phyloP scores from a whole-genome alignment of 208 protist genomes.

The Crithidia fasciculata region DNA sequence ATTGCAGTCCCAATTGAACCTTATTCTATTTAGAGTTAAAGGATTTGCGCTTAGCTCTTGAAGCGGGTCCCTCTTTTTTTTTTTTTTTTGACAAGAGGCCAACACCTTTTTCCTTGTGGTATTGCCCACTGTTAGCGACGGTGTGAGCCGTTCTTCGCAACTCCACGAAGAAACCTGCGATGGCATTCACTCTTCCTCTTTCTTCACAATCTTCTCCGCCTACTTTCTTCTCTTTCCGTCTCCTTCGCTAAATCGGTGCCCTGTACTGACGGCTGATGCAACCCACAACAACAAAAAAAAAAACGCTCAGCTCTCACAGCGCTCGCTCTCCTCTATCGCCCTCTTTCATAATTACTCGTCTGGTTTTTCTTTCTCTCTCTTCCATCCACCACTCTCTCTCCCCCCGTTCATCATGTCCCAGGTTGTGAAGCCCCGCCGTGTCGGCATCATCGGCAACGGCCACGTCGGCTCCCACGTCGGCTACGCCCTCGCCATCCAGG shows the following conservation, averaged over 20 bases:
- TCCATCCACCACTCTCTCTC: not conserved
- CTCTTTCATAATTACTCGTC: not conserved
- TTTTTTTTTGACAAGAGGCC: not conserved
- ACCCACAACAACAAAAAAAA: not conserved
- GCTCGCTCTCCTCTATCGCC: slow-evolving; percentile 4
- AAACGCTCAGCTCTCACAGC: not conserved
- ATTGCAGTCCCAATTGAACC: too few relatives aligned
- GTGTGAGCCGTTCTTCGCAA: not conserved
- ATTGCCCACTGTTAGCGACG: too few relatives aligned
- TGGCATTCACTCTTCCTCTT: not conserved
- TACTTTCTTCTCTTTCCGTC: not conserved
- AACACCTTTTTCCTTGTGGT: not conserved
- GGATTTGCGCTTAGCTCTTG: not conserved
- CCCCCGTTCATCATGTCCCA: slow-evolving; percentile 3
- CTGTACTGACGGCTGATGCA: too few relatives aligned
- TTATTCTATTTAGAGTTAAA: too few relatives aligned
- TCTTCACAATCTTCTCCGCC: not conserved
- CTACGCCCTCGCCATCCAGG: slow-evolving; percentile 46
- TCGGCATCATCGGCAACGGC: slow-evolving; percentile 49
- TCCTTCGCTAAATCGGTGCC: not conserved
- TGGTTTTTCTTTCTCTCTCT: slow-evolving; percentile 5
- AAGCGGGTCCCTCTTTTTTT: too few relatives aligned
- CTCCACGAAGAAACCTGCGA: not conserved
- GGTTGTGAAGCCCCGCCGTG: slow-evolving; percentile 37
- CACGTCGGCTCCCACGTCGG: slow-evolving; percentile 55